Evolutionary conservation across 108 stramenopile genomes (phyloP).

Genomic region (Mayamaea pseudoterrestris): DNA sequence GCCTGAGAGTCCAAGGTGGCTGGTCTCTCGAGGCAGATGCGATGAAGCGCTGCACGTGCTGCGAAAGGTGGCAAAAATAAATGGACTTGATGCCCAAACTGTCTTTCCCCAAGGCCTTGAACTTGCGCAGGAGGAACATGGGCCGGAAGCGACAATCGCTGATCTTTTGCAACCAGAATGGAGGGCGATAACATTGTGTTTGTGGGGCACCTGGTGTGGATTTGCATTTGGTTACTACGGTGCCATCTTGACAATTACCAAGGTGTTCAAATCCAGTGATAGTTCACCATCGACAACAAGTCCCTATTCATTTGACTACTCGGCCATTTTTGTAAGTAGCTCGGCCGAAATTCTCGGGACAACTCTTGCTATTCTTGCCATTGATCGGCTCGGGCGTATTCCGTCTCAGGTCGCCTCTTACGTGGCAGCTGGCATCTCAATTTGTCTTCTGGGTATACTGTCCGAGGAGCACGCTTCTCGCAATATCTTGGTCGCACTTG

Average conservation of each 20-base stretch:
- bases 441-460: slow-evolving; percentile 25
- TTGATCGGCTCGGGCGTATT: slow-evolving; percentile 55
- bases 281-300: neutral
- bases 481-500: slow-evolving; percentile 20
- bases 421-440: slow-evolving; percentile 37
- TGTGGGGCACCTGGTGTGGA: slow-evolving; percentile 45
- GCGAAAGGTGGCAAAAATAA: slow-evolving; percentile 32
- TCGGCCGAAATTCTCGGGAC: slow-evolving; percentile 61
- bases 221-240: slow-evolving; percentile 68
- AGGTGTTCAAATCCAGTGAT: slow-evolving; percentile 33
- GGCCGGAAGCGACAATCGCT: slow-evolving; percentile 1
- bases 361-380: slow-evolving; percentile 33
- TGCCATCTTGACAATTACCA: slow-evolving; percentile 41
- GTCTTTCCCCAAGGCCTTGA: neutral
- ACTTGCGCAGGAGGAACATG: neutral
- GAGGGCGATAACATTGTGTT: slow-evolving; percentile 19
- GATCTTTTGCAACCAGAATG: slow-evolving; percentile 16
- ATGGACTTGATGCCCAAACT: slow-evolving; percentile 7
- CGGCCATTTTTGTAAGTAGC: slow-evolving; percentile 31
- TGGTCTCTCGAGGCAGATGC: slow-evolving; percentile 36
- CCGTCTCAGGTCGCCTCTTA: slow-evolving; percentile 44
- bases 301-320: slow-evolving; percentile 24
- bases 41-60: slow-evolving; percentile 55
- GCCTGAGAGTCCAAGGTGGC: slow-evolving; percentile 75
- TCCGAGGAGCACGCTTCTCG: slow-evolving; percentile 13